A percentile compares a stretch with the other conserved stretches of the same genome.
Conservation (phyloP, 768 basidiomycete genomes). For the Lactarius psammicola region DNA sequence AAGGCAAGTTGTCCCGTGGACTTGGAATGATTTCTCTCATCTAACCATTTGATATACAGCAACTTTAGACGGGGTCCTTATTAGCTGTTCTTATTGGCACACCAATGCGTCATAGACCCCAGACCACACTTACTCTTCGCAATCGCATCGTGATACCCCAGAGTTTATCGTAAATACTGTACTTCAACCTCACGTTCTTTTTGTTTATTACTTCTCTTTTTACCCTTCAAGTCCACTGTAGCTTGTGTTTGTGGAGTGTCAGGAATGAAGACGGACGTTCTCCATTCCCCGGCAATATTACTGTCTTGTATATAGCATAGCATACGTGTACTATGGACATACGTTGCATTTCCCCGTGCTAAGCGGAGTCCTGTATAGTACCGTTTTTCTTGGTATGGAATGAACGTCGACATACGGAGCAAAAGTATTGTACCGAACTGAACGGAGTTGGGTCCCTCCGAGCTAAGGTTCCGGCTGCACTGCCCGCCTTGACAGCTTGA, state of each 20-base stretch:
- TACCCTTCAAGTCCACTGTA: not conserved
- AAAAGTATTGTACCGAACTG: not conserved
- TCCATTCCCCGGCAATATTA: constrained; percentile 4
- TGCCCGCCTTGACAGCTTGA: no score
- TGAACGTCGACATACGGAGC: not conserved
- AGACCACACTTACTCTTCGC: not conserved
- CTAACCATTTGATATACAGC: constrained; percentile 1
- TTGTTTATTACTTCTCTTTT: not conserved
- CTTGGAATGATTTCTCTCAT: no score
- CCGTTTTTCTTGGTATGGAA: not conserved
- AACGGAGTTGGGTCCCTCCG: not conserved
- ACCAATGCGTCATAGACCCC: not conserved
- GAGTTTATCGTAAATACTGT: not conserved
- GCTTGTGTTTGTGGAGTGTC: not conserved
- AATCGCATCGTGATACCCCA: not conserved
- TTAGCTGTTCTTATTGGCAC: not conserved
- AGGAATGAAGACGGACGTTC: not conserved
- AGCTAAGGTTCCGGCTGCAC: not conserved
- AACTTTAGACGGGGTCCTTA: constrained; percentile 14
- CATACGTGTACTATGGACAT: not conserved
- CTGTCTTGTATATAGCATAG: not conserved
- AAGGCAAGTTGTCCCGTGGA: not conserved
- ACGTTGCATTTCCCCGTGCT: constrained; percentile 2
- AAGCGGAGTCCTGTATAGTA: not conserved
- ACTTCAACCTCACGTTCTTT: not conserved